Conservation (phyloP, 192 early-diverging fungal genomes). For the Mortierella alpina region DNA sequence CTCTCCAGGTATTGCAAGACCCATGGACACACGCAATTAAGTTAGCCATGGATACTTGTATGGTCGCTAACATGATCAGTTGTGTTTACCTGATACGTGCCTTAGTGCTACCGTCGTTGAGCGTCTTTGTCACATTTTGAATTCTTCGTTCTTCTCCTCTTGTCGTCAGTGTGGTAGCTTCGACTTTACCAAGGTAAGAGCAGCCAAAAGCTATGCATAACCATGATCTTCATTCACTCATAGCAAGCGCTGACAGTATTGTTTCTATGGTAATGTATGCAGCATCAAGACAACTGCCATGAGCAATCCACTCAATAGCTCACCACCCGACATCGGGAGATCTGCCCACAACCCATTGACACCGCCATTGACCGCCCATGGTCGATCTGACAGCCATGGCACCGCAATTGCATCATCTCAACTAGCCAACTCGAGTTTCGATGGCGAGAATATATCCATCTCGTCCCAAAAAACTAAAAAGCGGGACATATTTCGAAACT, state of each 20-base stretch:
- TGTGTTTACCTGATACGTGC: not conserved
- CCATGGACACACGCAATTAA: not conserved
- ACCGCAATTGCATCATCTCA: not conserved
- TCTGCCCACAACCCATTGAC: not conserved
- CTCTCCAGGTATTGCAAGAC: not conserved
- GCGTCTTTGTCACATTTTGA: not conserved
- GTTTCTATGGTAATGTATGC: not conserved
- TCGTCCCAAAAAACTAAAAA: not conserved
- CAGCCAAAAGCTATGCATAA: not conserved
- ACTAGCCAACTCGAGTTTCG: not conserved
- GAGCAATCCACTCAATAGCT: not conserved
- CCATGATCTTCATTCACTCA: not conserved
- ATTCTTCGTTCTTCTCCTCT: too few species aligned
- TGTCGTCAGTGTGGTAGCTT: not conserved
- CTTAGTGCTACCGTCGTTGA: not conserved
- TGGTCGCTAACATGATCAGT: not conserved
- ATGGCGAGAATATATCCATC: slow-evolving; percentile 1
- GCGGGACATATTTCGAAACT: not conserved
- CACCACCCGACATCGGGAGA: not conserved
- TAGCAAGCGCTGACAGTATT: not conserved
- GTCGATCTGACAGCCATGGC: not conserved
- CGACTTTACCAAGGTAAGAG: not conserved
- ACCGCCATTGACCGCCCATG: not conserved
- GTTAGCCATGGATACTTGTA: not conserved
- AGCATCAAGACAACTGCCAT: not conserved